Base-by-base conservation (phyloP, 352 stramenopile species). In the Peronospora farinosa region DNA sequence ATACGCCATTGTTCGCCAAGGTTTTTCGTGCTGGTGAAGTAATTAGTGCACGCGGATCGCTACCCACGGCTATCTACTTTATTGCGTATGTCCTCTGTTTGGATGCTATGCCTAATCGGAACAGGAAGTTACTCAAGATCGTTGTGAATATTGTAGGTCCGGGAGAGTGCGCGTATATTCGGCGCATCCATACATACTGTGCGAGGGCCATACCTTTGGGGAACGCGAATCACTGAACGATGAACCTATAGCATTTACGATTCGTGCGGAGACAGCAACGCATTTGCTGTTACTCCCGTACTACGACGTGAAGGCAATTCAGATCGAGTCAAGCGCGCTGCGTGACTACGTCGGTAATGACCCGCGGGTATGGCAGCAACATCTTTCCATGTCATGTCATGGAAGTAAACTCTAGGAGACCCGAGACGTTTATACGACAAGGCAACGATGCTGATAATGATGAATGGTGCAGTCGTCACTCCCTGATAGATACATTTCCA, bases 1-100 rank as follows among this genome's bases (percentile, higher is more conserved):
- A 87, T 46, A 88, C 84, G 10, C 79, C 79, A 30, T 43, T 93
- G 5, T 88, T 87, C 31, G 82, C 79, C 2, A 78, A 82, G 2
- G 72, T 84, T 44, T 92, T 79, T 40, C 63, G 63, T 5, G 67
- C 69, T 36, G 74, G 78, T 5, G 67, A 88, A 48, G 62, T 65
- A n/a, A 78, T 92, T 25, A 78, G 75, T 40, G 75, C 70, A 11
- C 74, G 82, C 19, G 82, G 82, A 36, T 68, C 73, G 21, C 56
- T 87, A 5, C 72, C 82, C 1, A 79, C 65, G 2, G 82, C 74
- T 11, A 73, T 90, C n/a, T 90, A 86, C 40, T 89, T 92, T 41
- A 76, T 92, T 53, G 76, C 68, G 81, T 92, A 65, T 33, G 58
- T 47, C 52, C n/a, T 45, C 38, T 11, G 15, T 23, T 55, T 25